Evolutionary conservation across 306 rosid genomes (phyloP).

Genomic region (Quercus robur): DNA sequence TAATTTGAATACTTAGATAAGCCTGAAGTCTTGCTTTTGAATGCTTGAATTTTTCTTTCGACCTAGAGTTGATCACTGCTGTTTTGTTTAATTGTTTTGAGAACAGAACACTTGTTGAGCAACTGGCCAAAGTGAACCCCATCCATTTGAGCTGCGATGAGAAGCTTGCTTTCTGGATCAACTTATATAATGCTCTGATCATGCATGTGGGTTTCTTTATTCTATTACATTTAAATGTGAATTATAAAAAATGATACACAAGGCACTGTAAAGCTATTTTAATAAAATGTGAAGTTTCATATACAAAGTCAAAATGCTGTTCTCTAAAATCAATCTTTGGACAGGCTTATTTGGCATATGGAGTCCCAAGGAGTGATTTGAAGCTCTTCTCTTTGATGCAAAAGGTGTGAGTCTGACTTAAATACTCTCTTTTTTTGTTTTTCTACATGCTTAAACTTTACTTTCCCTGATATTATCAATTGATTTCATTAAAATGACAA

Average conservation of each 20-base stretch:
- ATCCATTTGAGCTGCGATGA: constrained; percentile 53
- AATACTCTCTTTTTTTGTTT: background rate
- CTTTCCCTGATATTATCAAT: background rate
- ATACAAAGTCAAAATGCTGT: background rate
- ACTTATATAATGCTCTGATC: constrained; percentile 68
- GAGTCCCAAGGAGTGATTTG: constrained; percentile 78
- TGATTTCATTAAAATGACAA: background rate
- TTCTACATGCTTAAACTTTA: background rate
- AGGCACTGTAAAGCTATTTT: background rate
- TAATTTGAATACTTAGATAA: background rate
- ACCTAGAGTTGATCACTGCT: background rate
- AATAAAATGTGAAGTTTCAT: background rate
- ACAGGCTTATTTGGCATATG: constrained; percentile 83
- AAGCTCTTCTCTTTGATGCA: constrained; percentile 76
- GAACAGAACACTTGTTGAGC: constrained; percentile 71
- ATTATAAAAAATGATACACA: background rate
- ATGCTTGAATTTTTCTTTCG: background rate
- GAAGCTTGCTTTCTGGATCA: constrained; percentile 79
- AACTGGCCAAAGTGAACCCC: constrained; percentile 69
- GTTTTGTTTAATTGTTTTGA: constrained; percentile 6
- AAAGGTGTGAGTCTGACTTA: constrained; percentile 47
- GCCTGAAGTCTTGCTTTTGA: background rate
- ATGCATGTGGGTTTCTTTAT: constrained; percentile 59
- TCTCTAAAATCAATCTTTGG: background rate
- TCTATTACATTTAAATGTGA: background rate